phyloP scores from a whole-genome alignment of 371 early-diverging fungal species.

The Choanephora cucurbitarum region DNA sequence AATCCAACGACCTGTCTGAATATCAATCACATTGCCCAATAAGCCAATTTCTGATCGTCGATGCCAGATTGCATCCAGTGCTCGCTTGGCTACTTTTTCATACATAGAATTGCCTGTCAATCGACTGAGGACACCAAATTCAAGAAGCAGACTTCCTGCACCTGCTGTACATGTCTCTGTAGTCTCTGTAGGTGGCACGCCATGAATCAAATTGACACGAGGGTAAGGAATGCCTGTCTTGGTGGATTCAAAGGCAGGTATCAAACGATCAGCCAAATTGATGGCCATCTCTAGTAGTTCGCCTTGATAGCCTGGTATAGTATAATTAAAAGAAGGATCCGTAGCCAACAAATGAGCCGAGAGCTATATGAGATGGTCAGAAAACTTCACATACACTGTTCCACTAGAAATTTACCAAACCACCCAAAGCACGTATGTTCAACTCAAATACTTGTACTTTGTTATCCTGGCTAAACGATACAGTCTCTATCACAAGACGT shows the following conservation, averaged over 20 bases:
- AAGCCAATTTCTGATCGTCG: constrained; percentile 74
- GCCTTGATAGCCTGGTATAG: constrained; percentile 64
- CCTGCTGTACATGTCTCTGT: constrained; percentile 91
- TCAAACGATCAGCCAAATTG: constrained; percentile 84
- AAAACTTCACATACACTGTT: too few relatives aligned
- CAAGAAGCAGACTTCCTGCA: constrained; percentile 91
- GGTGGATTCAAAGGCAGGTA: constrained; percentile 87
- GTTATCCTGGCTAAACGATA: constrained; percentile 80
- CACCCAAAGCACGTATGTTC: constrained; percentile 91
- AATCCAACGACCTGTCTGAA: constrained; percentile 74
- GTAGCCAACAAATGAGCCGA: constrained; percentile 89
- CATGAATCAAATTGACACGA: constrained; percentile 79
- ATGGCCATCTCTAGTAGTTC: constrained; percentile 78
- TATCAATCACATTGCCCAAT: constrained; percentile 84
- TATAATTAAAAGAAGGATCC: constrained; percentile 60
- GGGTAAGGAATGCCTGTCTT: constrained; percentile 89
- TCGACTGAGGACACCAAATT: constrained; percentile 92
- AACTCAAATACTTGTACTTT: constrained; percentile 95
- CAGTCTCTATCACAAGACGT: constrained; percentile 58
- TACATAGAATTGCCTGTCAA: constrained; percentile 76
- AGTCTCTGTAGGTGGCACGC: constrained; percentile 71
- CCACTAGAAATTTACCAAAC: constrained; percentile 72
- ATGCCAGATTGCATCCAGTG: constrained; percentile 77
- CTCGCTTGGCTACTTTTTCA: constrained; percentile 76
- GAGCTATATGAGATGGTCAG: constrained; percentile 42